Evolutionary conservation across 805 yeast genomes (phyloP), one percentile per base, ranked within the genome.

Genomic region (Candida xiaguanensis): DNA sequence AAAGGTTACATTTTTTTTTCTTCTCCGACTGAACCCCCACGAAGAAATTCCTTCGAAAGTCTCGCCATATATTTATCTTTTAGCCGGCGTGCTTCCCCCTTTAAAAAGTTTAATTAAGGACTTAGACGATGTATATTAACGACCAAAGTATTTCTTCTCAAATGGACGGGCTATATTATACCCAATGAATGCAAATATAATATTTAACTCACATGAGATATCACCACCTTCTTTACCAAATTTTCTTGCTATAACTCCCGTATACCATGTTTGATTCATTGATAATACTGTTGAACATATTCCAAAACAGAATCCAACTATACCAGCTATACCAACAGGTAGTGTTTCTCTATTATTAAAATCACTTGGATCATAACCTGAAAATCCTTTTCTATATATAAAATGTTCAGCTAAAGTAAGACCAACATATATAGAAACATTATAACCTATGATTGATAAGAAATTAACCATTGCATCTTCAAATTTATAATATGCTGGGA

Each of bases 401-500:
- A 50, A 52, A 40, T 60, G 65, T 39, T 62, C 66, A 8, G 63
- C 47, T 14, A 55, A 39, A 1, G 63, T 34, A 24, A 59, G 51
- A n/a, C 61, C 65, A 31, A 58, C 41, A 43, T 62, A 62, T 23
- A 62, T 60, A 11, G 65, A 55, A 7, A 59, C 60, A 40, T 59
- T 56, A 43, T 61, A 62, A 11, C 62, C 51, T 31, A 62, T 52
- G 35, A 62, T 59, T 16, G 58, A 55, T 48, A 61, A 49, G 45
- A 62, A 62, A 39, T 59, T 57, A 5, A 53, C 47, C 61, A 62
- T 61, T 13, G 62, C 48, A 9, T 41, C 52, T 16, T 45, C 53
- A 40, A 62, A 62, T 8, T 51, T 55, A 41, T 61, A 61, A 41
- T 59, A 61, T 8, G 65, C 66, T 12, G 67, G 67, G 32, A 61